Conservation (phyloP, 2,329 filamentous ascomycete genomes). For the Dothideomycetes sp. region DNA sequence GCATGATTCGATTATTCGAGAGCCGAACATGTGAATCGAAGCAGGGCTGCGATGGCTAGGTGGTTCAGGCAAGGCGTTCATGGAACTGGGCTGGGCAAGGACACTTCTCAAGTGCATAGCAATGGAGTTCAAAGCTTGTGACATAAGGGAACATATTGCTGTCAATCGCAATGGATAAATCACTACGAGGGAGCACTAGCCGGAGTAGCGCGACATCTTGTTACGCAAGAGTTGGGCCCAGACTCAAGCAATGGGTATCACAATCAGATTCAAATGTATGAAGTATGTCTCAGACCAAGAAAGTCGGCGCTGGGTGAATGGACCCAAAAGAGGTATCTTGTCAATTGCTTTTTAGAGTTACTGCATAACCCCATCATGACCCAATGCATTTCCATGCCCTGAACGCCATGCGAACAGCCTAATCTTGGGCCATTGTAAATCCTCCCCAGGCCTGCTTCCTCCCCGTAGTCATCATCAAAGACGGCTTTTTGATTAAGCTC, state of each 20-base stretch:
- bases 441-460: slow-evolving; percentile 4
- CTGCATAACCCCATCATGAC: not conserved
- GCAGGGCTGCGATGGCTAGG: not conserved
- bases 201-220: too few relatives aligned
- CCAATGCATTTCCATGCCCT: slow-evolving; percentile 8
- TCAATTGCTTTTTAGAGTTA: not conserved
- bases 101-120: not conserved
- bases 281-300: too few relatives aligned
- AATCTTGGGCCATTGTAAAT: slow-evolving; percentile 4
- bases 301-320: not conserved
- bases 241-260: not conserved
- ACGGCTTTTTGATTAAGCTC: not conserved
- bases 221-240: not conserved
- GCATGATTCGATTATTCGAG: too few relatives aligned
- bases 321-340: not conserved
- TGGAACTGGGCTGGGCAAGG: not conserved
- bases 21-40: too few relatives aligned
- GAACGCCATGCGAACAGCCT: slow-evolving; percentile 8
- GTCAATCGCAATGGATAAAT: too few relatives aligned
- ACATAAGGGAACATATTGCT: too few relatives aligned
- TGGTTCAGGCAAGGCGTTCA: slow-evolving; percentile 5
- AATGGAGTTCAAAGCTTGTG: not conserved
- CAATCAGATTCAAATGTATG: not conserved
- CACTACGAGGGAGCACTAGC: too few relatives aligned
- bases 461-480: too few relatives aligned